Percentiles rank a stretch among this genome's conserved stretches.
phyloP scores from a whole-genome alignment of 2,329 filamentous ascomycete genomes.

The Thielaviopsis musarum region DNA sequence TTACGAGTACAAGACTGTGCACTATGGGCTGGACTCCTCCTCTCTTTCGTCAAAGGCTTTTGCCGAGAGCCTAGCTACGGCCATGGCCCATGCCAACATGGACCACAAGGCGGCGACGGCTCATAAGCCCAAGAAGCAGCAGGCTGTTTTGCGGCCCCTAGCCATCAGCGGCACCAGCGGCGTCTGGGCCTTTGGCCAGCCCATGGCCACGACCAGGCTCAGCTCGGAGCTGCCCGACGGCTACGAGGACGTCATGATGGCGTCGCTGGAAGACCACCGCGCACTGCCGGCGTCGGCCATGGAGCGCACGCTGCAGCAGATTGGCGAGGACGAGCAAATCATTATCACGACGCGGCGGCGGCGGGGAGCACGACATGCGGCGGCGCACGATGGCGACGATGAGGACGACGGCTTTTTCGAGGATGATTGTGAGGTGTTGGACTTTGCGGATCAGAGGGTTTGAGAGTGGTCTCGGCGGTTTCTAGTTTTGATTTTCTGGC shows the following conservation, averaged over 20 bases:
- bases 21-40: not conserved
- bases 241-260: constrained; percentile 35
- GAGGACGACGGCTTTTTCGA: constrained; percentile 65
- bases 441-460: constrained; percentile 56
- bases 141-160: not conserved
- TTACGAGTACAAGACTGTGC: constrained; percentile 37
- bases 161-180: not conserved
- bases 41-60: not conserved
- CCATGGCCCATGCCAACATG: no score
- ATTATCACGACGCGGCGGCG: constrained; percentile 67
- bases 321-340: constrained; percentile 54
- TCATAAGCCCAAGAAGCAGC: no score
- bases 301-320: constrained; percentile 42
- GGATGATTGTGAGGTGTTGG: constrained; percentile 79
- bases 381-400: constrained; percentile 28
- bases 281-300: constrained; percentile 47
- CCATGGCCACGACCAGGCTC: constrained; percentile 32
- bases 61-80: no score
- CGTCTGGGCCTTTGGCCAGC: constrained; percentile 45
- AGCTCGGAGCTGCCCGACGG: constrained; percentile 31
- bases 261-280: constrained; percentile 35
- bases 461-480: no score
- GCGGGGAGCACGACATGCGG: constrained; percentile 31
- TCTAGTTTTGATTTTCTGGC: not conserved
- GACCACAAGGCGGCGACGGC: no score